Conservation (phyloP, 495 filamentous ascomycete genomes). For the Aspergillus asperescens region DNA sequence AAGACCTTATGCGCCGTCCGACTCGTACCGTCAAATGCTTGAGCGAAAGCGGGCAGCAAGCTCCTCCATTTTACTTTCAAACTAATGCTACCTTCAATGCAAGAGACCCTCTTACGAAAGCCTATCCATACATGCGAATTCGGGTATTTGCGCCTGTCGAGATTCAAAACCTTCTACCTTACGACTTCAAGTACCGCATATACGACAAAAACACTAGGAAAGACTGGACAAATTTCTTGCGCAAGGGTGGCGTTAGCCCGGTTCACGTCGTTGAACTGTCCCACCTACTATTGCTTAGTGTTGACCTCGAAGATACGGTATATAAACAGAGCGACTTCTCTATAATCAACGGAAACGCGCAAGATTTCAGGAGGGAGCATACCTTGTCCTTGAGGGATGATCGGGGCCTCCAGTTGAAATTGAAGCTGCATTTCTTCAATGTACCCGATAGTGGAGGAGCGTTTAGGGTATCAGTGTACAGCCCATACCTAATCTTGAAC, state of each 20-base stretch:
- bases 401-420: slow-evolving; percentile 66
- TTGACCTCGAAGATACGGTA: slow-evolving; percentile 92
- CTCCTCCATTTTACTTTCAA: slow-evolving; percentile 92
- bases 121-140: slow-evolving; percentile 92
- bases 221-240: slow-evolving; percentile 96
- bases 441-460: slow-evolving; percentile 90
- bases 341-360: slow-evolving; percentile 82
- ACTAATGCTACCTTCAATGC: slow-evolving; percentile 77
- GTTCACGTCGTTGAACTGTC: slow-evolving; percentile 96
- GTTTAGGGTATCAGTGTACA: slow-evolving; percentile 90
- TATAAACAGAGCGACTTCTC: slow-evolving; percentile 95
- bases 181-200: slow-evolving; percentile 98
- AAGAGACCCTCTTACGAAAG: slow-evolving; percentile 69
- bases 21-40: slow-evolving; percentile 81
- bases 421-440: slow-evolving; percentile 89
- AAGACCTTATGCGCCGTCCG: slow-evolving; percentile 75
- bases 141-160: slow-evolving; percentile 87
- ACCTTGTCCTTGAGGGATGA: slow-evolving; percentile 77
- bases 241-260: slow-evolving; percentile 92
- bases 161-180: slow-evolving; percentile 89
- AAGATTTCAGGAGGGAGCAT: slow-evolving; percentile 82
- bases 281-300: slow-evolving; percentile 82
- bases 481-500: slow-evolving; percentile 90
- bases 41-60: slow-evolving; percentile 70
- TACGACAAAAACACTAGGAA: slow-evolving; percentile 97